Base-by-base conservation (phyloP, 2,329 filamentous ascomycete genomes). In the Aspergillus novoparasiticus region DNA sequence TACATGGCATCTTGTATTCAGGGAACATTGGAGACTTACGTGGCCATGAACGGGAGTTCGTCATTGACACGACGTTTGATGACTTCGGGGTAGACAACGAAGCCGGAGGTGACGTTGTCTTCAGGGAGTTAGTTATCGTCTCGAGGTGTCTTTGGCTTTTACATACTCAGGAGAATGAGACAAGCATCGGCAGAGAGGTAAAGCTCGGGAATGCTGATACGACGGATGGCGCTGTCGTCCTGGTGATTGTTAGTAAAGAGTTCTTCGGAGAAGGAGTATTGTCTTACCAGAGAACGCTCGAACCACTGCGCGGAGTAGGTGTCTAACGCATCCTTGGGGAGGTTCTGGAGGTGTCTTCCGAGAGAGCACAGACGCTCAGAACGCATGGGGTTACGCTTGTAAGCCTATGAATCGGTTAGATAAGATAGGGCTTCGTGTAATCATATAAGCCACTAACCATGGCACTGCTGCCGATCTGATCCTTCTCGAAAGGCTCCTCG, bases 11-110 rank as follows among this genome's bases (percentile, higher is more conserved):
- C 19, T 51, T 9, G 21, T 23, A 12, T 8, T 19, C 11, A 30
- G 21, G 26, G 45, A 16, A 23, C 45, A 39, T 21, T 12, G 14
- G 39, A 12, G 45, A 73, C 82, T 72, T 85, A 84, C 9, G 89
- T 93, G 9, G 88, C 85, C 90, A 94, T 96, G 80, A 97, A 96
- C 1, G 94, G 94, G 16, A 97, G 86, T 79, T 96, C 91, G 65
- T 89, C 85, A 69, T 88, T 85, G 53, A 96, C 83, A 66, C 85
- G 88, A 63, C 85, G 83, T 64, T 84, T 82, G 75, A 96, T 92
- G 61, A 88, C 84, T 61, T 86, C 85, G 28, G 92, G 91, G 78
- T 96, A 97, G 45, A 97, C 86, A n/a, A 91, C 89, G 12, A 93
- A 82, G 11, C 90, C 89, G 59, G 84, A 82, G 34, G 83, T 84